phyloP scores from a whole-genome alignment of 208 protist genomes.

The Eutreptiella sp. region DNA sequence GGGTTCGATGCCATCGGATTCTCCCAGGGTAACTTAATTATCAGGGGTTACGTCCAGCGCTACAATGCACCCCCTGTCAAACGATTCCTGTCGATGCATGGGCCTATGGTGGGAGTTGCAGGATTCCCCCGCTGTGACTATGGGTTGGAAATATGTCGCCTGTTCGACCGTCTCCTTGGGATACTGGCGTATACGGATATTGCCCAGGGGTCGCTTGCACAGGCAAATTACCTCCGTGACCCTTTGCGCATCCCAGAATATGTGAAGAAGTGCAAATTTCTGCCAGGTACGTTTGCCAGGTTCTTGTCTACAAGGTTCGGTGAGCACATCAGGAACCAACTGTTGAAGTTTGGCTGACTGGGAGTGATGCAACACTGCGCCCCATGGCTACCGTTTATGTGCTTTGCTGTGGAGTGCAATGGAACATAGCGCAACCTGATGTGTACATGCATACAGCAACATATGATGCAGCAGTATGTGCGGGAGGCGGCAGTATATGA shows the following conservation, averaged over 20 bases:
- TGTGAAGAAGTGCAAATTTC: slow-evolving; percentile 6
- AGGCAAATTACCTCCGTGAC: slow-evolving; percentile 37
- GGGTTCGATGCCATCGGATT: slow-evolving; percentile 38
- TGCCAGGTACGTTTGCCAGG: no score
- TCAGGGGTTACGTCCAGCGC: slow-evolving; percentile 37
- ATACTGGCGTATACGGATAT: slow-evolving; percentile 21
- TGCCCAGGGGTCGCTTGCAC: slow-evolving; percentile 19
- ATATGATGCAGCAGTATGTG: no score
- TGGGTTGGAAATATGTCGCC: not conserved
- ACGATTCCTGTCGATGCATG: slow-evolving; percentile 29
- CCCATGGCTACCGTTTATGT: no score
- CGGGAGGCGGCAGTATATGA: no score
- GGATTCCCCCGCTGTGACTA: slow-evolving; percentile 31
- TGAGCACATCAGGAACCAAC: no score
- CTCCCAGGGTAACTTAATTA: slow-evolving; percentile 37
- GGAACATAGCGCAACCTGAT: no score
- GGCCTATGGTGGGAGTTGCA: slow-evolving; percentile 32
- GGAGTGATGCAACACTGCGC: no score
- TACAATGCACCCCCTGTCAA: slow-evolving; percentile 40
- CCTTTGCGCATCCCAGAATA: slow-evolving; percentile 3
- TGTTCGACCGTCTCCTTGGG: slow-evolving; percentile 24
- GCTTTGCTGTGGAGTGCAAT: no score
- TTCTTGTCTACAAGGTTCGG: no score
- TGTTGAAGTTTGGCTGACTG: no score
- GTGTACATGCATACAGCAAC: no score